Conservation (phyloP, 306 rosid genomes). For the Urtica urens region DNA sequence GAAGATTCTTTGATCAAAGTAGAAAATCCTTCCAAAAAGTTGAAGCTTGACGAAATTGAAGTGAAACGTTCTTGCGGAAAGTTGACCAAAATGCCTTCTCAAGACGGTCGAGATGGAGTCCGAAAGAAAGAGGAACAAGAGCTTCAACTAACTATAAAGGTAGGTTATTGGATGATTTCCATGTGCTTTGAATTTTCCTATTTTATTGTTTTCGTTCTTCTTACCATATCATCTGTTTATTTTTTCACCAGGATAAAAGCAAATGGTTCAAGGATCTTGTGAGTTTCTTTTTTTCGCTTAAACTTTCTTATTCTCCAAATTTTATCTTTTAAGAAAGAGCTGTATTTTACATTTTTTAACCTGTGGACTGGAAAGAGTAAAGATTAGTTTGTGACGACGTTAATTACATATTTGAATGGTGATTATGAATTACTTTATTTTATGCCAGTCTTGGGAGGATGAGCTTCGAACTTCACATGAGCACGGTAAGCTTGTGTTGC, state of each 20-base stretch:
- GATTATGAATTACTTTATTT: constrained; percentile 7
- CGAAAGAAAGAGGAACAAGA: constrained; percentile 18
- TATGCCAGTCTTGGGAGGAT: constrained; percentile 82
- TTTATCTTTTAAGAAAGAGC: too few relatives aligned
- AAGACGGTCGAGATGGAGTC: constrained; percentile 10
- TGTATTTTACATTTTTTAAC: background rate
- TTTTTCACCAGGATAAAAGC: constrained; percentile 64
- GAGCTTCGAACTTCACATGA: constrained; percentile 42
- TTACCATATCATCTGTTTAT: constrained; percentile 25
- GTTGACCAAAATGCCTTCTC: constrained; percentile 27
- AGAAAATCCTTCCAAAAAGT: constrained; percentile 34
- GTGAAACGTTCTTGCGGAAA: constrained; percentile 17
- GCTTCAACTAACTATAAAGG: constrained; percentile 36
- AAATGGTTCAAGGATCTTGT: constrained; percentile 73
- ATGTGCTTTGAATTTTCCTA: constrained; percentile 40
- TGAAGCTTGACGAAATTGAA: constrained; percentile 22
- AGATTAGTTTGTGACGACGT: background rate
- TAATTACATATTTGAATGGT: constrained; percentile 9
- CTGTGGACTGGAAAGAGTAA: background rate
- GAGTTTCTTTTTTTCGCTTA: constrained; percentile 41
- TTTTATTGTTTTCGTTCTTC: background rate
- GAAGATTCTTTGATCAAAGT: constrained; percentile 23
- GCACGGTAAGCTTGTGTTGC: constrained; percentile 57
- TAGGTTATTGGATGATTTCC: too few relatives aligned
- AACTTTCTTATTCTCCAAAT: too few relatives aligned